phyloP scores from a whole-genome alignment of 495 filamentous ascomycete species.

The Hypoxylon perforatum region DNA sequence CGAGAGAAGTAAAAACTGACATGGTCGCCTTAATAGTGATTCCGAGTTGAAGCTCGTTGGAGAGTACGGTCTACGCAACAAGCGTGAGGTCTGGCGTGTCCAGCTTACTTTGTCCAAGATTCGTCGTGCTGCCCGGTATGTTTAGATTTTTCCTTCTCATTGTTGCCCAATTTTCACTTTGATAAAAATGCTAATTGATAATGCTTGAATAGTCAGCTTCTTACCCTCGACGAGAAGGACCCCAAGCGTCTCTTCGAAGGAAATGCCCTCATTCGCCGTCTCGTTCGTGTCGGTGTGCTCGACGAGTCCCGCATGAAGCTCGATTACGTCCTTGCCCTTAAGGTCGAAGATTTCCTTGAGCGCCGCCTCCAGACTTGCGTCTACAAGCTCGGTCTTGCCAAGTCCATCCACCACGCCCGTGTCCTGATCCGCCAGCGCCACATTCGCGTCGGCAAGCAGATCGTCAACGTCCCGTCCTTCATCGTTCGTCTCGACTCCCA shows the following conservation, averaged over 20 bases:
- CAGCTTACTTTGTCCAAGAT: constrained; percentile 99
- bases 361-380: constrained; percentile 98
- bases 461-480: constrained; percentile 99
- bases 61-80: constrained; percentile 99
- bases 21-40: constrained; percentile 74
- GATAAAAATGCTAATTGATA: constrained; percentile 16
- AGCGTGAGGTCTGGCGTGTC: constrained; percentile 99
- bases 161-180: neutral
- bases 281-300: constrained; percentile 99
- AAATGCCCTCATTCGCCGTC: constrained; percentile 99
- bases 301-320: constrained; percentile 99
- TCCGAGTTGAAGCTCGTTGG: constrained; percentile 98
- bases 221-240: constrained; percentile 99
- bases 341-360: constrained; percentile 99
- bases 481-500: constrained; percentile 99
- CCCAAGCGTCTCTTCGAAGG: constrained; percentile 99
- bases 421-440: constrained; percentile 98
- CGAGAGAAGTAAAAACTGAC: constrained; percentile 67
- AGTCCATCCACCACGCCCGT: constrained; percentile 99
- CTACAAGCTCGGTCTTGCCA: constrained; percentile 99
- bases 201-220: constrained; percentile 80
- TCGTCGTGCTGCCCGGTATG: constrained; percentile 99
- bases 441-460: constrained; percentile 99
- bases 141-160: constrained; percentile 10
- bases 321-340: constrained; percentile 99